phyloP scores from a whole-genome alignment of 768 basidiomycete species.

The Asterophora lycoperdoides region DNA sequence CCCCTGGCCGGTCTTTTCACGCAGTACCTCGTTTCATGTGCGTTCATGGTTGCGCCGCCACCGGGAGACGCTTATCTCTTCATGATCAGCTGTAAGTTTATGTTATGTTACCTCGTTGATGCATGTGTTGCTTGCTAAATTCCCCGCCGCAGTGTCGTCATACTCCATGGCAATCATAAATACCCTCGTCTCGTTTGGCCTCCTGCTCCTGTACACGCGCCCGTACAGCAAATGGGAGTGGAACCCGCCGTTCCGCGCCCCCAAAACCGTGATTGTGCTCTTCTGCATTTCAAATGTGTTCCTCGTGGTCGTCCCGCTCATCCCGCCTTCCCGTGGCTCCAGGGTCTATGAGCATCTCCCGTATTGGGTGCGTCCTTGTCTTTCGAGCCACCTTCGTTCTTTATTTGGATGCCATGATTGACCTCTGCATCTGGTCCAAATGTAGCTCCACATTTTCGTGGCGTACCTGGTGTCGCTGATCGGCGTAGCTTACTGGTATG shows the following conservation, averaged over 20 bases:
- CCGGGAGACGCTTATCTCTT: slow-evolving; percentile 76
- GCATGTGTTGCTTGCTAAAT: background rate
- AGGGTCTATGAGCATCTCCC: slow-evolving; percentile 55
- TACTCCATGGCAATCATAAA: slow-evolving; percentile 59
- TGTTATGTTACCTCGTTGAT: background rate
- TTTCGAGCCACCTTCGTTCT: too few species aligned
- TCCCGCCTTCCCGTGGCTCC: slow-evolving; percentile 53
- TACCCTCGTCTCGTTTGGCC: slow-evolving; percentile 53
- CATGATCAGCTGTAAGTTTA: slow-evolving; percentile 52
- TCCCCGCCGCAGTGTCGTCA: slow-evolving; percentile 41
- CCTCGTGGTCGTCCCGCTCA: slow-evolving; percentile 54
- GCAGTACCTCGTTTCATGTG: slow-evolving; percentile 57
- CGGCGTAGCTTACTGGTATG: slow-evolving; percentile 55
- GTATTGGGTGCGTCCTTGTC: slow-evolving; percentile 57
- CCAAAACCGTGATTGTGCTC: slow-evolving; percentile 41
- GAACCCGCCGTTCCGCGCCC: slow-evolving; percentile 62
- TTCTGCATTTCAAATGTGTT: slow-evolving; percentile 68
- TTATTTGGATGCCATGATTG: too few species aligned
- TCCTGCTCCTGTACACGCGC: slow-evolving; percentile 55
- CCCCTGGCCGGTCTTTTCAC: slow-evolving; percentile 60
- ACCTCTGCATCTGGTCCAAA: slow-evolving; percentile 34
- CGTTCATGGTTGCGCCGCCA: slow-evolving; percentile 53
- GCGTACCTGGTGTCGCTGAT: slow-evolving; percentile 43
- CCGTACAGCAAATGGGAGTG: slow-evolving; percentile 43
- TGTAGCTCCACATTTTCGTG: slow-evolving; percentile 46